These are phyloP conservation scores for Huntiella savannae DNA, from an alignment of 2,329 filamentous ascomycete species.

Conservation along the genomic window DNA sequence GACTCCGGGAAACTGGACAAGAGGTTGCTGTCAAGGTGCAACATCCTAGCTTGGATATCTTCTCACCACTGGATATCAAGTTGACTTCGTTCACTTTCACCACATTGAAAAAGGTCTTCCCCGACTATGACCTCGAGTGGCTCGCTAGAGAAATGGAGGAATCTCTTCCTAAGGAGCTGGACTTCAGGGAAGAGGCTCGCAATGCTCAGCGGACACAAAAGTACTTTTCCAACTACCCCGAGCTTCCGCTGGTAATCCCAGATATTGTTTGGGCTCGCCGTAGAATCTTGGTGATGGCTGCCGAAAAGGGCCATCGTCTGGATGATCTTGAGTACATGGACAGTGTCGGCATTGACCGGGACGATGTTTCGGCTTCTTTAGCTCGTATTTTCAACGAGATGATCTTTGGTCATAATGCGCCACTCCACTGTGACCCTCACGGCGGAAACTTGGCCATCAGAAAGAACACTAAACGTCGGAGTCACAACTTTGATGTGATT, in stretches of 20 bases:
- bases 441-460: conserved; percentile 90
- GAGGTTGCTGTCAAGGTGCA: conserved; percentile 94
- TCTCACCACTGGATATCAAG: conserved; percentile 71
- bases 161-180: conserved; percentile 76
- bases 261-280: conserved; percentile 76
- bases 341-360: conserved; percentile 68
- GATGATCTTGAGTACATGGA: conserved; percentile 84
- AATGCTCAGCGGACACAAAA: conserved; percentile 66
- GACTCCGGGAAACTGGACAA: conserved; percentile 60
- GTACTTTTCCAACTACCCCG: conserved; percentile 58
- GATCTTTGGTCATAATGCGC: conserved; percentile 82
- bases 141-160: conserved; percentile 80
- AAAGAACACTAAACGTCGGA: conserved; percentile 41
- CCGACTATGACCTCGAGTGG: conserved; percentile 96
- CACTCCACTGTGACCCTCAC: conserved; percentile 90
- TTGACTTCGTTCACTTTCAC: conserved; percentile 80
- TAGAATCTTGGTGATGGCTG: conserved; percentile 89
- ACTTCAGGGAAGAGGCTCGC: conserved; percentile 68
- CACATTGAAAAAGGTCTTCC: conserved; percentile 80
- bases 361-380: conserved; percentile 83
- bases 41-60: conserved; percentile 75
- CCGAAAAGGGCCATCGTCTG: conserved; percentile 64
- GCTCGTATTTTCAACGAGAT: conserved; percentile 96
- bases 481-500: conserved; percentile 78
- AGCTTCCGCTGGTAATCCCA: conserved; percentile 72